Conservation (phyloP, 768 basidiomycete genomes). For the Tricholoma saponaceum region DNA sequence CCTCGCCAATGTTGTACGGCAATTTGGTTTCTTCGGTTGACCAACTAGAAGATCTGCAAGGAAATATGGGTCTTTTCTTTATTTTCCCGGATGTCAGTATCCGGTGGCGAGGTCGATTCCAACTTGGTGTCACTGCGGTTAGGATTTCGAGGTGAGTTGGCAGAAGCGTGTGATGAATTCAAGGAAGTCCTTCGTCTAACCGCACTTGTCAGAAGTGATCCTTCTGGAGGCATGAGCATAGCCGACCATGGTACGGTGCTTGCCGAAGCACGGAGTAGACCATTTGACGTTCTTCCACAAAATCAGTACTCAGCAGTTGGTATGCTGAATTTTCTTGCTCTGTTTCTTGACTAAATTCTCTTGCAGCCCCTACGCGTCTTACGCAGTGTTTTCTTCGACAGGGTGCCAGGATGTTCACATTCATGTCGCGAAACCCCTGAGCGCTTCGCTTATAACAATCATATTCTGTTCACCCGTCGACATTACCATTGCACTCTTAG, state of each 20-base stretch:
- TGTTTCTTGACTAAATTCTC: constrained; percentile 12
- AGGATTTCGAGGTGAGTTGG: constrained; percentile 66
- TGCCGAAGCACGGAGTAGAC: constrained; percentile 64
- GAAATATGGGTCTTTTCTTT: constrained; percentile 81
- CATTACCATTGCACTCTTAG: background rate
- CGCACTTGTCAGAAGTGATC: constrained; percentile 35
- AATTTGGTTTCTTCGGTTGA: constrained; percentile 82
- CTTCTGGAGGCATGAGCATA: constrained; percentile 44
- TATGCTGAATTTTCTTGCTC: constrained; percentile 25
- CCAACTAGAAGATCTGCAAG: constrained; percentile 74
- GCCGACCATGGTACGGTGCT: constrained; percentile 62
- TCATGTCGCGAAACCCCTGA: constrained; percentile 25
- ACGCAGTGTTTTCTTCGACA: constrained; percentile 52
- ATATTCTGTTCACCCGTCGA: constrained; percentile 5
- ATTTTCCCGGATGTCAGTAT: constrained; percentile 90
- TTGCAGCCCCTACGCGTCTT: constrained; percentile 38
- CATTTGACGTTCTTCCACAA: constrained; percentile 77
- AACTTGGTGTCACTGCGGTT: constrained; percentile 69
- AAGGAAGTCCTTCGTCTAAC: constrained; percentile 15
- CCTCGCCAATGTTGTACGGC: constrained; percentile 73
- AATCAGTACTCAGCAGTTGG: constrained; percentile 75
- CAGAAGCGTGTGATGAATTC: constrained; percentile 6
- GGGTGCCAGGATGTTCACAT: constrained; percentile 47
- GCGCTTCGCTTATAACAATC: background rate
- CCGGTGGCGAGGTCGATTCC: constrained; percentile 71